Conservation (phyloP, 1,139 yeast genomes). For the Saccharomyces hybrid region DNA sequence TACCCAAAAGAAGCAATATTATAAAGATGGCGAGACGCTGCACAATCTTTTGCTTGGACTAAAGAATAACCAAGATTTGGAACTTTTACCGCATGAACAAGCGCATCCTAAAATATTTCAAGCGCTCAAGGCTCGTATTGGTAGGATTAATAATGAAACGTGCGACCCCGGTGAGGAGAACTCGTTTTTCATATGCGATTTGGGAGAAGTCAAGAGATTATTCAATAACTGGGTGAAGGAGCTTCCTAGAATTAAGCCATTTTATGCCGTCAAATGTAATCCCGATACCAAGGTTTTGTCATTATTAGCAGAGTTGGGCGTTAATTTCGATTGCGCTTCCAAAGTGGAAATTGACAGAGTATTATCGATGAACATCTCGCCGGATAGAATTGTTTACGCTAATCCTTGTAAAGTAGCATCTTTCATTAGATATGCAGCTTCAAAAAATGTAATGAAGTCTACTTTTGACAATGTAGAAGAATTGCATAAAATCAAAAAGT, state of each 20-base stretch:
- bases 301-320: conserved; percentile 52
- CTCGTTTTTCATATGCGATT: conserved; percentile 83
- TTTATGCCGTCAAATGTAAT: conserved; percentile 92
- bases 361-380: conserved; percentile 51
- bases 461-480: conserved; percentile 90
- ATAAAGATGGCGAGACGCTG: conserved; percentile 4
- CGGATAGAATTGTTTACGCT: conserved; percentile 75
- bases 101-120: conserved; percentile 33
- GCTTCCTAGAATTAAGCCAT: conserved; percentile 73
- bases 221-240: conserved; percentile 50
- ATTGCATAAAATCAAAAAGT: conserved; percentile 58
- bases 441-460: conserved; percentile 53
- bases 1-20: background rate
- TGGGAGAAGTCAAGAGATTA: conserved; percentile 61
- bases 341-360: conserved; percentile 70
- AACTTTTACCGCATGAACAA: conserved; percentile 20
- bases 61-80: conserved; percentile 9
- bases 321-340: conserved; percentile 91
- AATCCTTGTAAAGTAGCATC: conserved; percentile 89
- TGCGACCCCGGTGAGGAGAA: conserved; percentile 77
- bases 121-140: conserved; percentile 40
- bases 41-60: conserved; percentile 4
- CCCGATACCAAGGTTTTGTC: conserved; percentile 56
- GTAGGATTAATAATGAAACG: conserved; percentile 44
- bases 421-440: conserved; percentile 62